Percentiles rank a stretch among this genome's conserved stretches.
Conservation (phyloP, 306 rosid species). For the Canavalia gladiata region DNA sequence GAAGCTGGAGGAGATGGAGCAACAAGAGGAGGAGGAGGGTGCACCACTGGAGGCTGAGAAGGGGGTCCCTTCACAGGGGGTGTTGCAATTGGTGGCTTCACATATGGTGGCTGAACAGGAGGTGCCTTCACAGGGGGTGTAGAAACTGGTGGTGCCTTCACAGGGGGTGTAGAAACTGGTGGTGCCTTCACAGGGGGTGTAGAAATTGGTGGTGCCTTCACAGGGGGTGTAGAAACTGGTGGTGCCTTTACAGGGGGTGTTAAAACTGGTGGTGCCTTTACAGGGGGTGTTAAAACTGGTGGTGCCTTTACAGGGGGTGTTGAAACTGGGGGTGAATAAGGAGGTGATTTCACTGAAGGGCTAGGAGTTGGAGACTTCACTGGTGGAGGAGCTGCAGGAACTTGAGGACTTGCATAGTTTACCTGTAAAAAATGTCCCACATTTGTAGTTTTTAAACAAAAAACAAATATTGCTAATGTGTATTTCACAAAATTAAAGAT, state of each 20-base stretch:
- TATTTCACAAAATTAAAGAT: background rate
- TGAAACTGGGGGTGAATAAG: no score
- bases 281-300: background rate
- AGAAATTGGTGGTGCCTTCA: slow-evolving; percentile 46
- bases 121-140: slow-evolving; percentile 24
- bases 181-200: slow-evolving; percentile 40
- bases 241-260: slow-evolving; percentile 41
- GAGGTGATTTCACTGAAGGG: slow-evolving; percentile 2
- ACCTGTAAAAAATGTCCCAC: slow-evolving; percentile 47
- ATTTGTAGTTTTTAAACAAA: background rate
- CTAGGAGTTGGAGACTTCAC: slow-evolving; percentile 32
- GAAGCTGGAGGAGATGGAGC: slow-evolving; percentile 56
- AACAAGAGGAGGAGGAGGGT: slow-evolving; percentile 41
- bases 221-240: slow-evolving; percentile 16
- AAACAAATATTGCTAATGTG: background rate
- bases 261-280: slow-evolving; percentile 28
- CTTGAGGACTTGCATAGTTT: slow-evolving; percentile 42
- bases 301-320: background rate
- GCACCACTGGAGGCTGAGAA: slow-evolving; percentile 40
- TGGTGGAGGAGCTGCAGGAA: slow-evolving; percentile 3
- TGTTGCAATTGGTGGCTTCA: slow-evolving; percentile 49
- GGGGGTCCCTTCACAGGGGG: slow-evolving; percentile 21
- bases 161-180: slow-evolving; percentile 21
- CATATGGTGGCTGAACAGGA: background rate
- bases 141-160: background rate